Base-by-base conservation (phyloP, 2,329 filamentous ascomycete genomes). In the Alternaria novae-zelandiae region DNA sequence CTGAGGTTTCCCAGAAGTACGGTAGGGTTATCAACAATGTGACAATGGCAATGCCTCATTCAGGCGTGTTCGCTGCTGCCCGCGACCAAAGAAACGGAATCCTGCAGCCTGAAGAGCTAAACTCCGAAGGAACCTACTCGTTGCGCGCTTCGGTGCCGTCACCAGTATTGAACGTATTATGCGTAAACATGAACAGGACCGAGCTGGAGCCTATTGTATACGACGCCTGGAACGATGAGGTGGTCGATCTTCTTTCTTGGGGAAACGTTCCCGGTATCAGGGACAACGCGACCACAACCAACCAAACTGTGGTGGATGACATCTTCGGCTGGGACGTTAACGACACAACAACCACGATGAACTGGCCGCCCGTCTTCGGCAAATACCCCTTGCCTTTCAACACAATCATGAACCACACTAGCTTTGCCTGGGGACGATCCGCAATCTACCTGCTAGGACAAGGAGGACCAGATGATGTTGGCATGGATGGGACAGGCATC, bases 21-120 rank as follows among this genome's bases (percentile, higher is more conserved):
- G 79, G 82, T 0, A 84, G 91, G 25, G 83, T 91, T 41, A 82
- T 95, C 70, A 92, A 94, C 74, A 94, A 94, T 66, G 87, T 93
- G 25, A 91, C 90, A 0, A 83, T 94, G 68, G 91, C 91, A 0
- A 90, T 94, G 86, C 92, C 92, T 0, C 92, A 96, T 70, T 83
- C 89, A 0, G 88, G 90, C 0, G 84, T 96, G 0, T 88, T 91
- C 32, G 79, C 83, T 12, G 91, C 92, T 1, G 89, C 90, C 0
- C 86, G 83, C 9, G 83, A 90, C 67, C 79, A 83, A 0, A 75
- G 80, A 9, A 95, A 95, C 70, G 76, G 80, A 0, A 92, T 96
- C 28, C 78, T 92, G 9, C 92, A 95, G 70, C 92, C 92, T 0
- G 78, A 78, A 54, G 82, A 85, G 23, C 74, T 85, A 3, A 81